Percentiles rank a stretch among this genome's conserved stretches.
phyloP scores from a whole-genome alignment of 805 yeast genomes.

The Pichia cabralensis region DNA sequence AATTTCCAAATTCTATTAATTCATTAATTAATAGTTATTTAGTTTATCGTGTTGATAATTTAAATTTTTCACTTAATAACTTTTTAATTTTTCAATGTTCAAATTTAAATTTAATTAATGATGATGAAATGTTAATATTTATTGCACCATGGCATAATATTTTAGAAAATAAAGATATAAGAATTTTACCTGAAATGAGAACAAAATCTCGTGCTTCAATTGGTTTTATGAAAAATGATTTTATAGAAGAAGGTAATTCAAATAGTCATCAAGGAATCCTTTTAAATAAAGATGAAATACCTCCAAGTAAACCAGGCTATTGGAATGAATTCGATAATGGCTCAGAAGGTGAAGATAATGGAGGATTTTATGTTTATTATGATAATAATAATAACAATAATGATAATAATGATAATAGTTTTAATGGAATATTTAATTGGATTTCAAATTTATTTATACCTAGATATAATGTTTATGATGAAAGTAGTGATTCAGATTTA shows the following conservation, averaged over 20 bases:
- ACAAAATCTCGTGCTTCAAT: constrained; percentile 3
- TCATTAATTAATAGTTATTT: constrained; percentile 38
- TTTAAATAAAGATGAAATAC: constrained; percentile 22
- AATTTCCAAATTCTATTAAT: constrained; percentile 28
- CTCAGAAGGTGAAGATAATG: constrained; percentile 35
- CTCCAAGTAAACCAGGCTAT: constrained; percentile 28
- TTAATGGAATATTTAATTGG: constrained; percentile 4
- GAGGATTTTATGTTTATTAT: constrained; percentile 31
- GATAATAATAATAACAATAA: constrained; percentile 10
- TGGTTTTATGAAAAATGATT: background rate
- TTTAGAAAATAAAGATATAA: constrained; percentile 28
- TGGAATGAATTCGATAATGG: constrained; percentile 65
- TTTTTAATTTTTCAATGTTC: constrained; percentile 16
- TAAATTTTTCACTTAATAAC: constrained; percentile 25
- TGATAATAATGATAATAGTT: constrained; percentile 1
- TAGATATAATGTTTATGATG: constrained; percentile 24
- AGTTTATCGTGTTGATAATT: constrained; percentile 33
- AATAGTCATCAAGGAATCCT: constrained; percentile 19
- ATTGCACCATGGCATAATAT: constrained; percentile 27
- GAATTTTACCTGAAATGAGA: constrained; percentile 31
- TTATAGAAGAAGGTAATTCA: background rate
- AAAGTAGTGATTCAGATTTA: constrained; percentile 29
- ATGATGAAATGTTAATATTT: constrained; percentile 17
- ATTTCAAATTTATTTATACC: constrained; percentile 21
- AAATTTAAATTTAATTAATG: constrained; percentile 7